phyloP scores from a whole-genome alignment of 1,139 yeast species.

The Saccharomyces pastorianus region DNA sequence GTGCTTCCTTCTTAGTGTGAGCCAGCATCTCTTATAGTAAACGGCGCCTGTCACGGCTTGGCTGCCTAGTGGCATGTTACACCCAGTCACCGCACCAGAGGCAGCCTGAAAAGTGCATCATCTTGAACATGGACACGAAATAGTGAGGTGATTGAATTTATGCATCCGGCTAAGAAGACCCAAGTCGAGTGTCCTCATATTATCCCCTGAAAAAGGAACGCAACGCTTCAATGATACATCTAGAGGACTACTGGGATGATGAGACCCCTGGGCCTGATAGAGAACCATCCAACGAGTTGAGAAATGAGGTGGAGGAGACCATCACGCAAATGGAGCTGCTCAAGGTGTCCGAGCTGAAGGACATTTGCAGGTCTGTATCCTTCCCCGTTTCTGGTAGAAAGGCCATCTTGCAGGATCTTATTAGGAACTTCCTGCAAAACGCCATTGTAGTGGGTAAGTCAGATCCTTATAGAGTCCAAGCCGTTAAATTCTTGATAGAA shows the following conservation, averaged over 20 bases:
- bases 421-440: conserved; percentile 35
- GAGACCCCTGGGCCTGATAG: not conserved
- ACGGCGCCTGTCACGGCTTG: not conserved
- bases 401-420: conserved; percentile 42
- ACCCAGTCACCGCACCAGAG: not conserved
- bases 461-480: conserved; percentile 39
- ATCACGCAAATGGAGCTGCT: conserved; percentile 20
- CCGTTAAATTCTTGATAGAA: conserved; percentile 38
- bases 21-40: not conserved
- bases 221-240: not conserved
- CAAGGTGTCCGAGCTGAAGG: conserved; percentile 36
- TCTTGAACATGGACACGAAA: not conserved
- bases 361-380: conserved; percentile 40
- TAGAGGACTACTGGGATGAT: not conserved
- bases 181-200: not conserved
- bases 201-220: too few species aligned
- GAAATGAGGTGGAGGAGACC: conserved; percentile 22
- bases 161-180: not conserved
- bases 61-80: not conserved
- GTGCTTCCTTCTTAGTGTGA: too few species aligned
- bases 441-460: conserved; percentile 32
- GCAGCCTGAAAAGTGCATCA: not conserved
- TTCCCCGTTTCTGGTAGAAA: conserved; percentile 44
- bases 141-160: not conserved
- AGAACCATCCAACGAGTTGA: conserved; percentile 9